Evolutionary conservation across 2,329 filamentous ascomycete species (phyloP).

Genomic region (Cryoendolithus antarcticus): DNA sequence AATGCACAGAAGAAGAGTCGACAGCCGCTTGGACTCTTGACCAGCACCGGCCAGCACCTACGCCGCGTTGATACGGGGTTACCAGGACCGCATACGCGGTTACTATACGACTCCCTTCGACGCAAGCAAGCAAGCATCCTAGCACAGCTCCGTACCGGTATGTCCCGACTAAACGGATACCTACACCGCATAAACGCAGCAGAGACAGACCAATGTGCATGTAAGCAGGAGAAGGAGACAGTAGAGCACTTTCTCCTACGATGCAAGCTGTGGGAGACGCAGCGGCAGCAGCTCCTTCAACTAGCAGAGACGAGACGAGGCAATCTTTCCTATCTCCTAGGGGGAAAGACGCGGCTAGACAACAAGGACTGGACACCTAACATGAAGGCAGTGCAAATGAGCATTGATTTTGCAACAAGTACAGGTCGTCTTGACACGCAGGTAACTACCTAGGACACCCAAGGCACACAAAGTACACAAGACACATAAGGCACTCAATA

Average conservation of each 20-base stretch:
- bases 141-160: neutral
- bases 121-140: neutral
- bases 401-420: neutral
- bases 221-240: conserved; percentile 1
- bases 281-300: neutral
- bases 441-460: no score
- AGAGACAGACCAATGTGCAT: conserved; percentile 1
- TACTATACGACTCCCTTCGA: conserved; percentile 1
- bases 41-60: neutral
- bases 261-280: neutral
- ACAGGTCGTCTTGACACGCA: no score
- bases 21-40: neutral
- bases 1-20: neutral
- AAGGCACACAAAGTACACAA: no score
- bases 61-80: conserved; percentile 1
- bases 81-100: conserved; percentile 1
- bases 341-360: neutral
- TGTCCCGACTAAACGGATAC: conserved; percentile 1
- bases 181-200: conserved; percentile 3
- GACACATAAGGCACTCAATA: no score
- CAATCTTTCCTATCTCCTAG: neutral
- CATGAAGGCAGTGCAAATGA: conserved; percentile 2
- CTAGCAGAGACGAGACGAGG: neutral
- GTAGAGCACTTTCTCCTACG: conserved; percentile 1
- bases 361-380: conserved; percentile 1